Evolutionary conservation across 164 flowering plant genomes (phyloP).

Genomic region (Paratinospora sagittata): DNA sequence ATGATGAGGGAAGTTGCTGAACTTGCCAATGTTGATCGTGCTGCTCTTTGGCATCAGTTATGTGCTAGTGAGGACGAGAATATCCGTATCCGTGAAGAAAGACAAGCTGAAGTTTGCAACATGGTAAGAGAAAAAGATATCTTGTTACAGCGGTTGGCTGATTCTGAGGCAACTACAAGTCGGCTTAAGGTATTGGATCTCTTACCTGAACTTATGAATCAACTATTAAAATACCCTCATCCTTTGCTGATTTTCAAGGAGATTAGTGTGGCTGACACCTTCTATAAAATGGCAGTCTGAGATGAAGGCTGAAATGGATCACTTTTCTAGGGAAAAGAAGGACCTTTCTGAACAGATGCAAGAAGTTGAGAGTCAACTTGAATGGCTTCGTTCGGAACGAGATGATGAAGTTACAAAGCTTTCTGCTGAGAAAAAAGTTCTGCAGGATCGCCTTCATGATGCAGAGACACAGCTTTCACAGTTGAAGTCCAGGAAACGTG

Average conservation of each 20-base stretch:
- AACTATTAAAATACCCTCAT: neutral
- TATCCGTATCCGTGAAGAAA: constrained; percentile 67
- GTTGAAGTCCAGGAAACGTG: constrained; percentile 87
- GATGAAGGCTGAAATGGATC: constrained; percentile 80
- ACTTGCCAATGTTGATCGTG: constrained; percentile 87
- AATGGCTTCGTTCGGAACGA: constrained; percentile 86
- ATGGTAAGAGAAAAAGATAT: constrained; percentile 58
- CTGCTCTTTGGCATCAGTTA: constrained; percentile 95
- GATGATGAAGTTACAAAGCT: constrained; percentile 80
- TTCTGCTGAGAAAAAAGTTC: constrained; percentile 62
- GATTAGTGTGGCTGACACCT: constrained; percentile 1
- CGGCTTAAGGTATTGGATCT: constrained; percentile 71
- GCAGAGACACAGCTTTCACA: constrained; percentile 84
- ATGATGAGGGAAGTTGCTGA: constrained; percentile 96
- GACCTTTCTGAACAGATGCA: constrained; percentile 72
- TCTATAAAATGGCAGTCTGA: constrained; percentile 58
- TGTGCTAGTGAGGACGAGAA: constrained; percentile 88
- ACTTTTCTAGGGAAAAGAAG: constrained; percentile 79
- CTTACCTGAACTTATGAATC: constrained; percentile 8
- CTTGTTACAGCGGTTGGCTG: constrained; percentile 63
- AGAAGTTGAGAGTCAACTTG: constrained; percentile 83
- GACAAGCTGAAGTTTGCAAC: constrained; percentile 50
- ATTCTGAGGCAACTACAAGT: constrained; percentile 66
- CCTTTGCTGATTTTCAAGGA: neutral
- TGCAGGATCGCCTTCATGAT: constrained; percentile 93